A percentile compares a stretch with the other conserved stretches of the same genome.
phyloP scores from a whole-genome alignment of 2,329 filamentous ascomycete species.

The Orbilia brochopaga region DNA sequence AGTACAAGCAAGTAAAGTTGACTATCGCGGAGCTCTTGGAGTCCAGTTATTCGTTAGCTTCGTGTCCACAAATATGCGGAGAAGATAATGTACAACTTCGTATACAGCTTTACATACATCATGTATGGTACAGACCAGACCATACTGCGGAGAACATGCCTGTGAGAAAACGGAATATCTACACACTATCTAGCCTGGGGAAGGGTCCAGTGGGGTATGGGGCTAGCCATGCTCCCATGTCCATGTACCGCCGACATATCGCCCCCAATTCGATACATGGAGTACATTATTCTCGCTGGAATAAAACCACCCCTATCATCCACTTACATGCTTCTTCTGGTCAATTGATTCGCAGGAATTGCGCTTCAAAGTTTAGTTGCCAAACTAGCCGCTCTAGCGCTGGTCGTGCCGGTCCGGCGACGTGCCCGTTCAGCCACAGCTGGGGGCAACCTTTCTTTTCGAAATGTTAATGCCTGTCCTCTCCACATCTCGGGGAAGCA shows the following conservation, averaged over 20 bases:
- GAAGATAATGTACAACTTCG: background rate
- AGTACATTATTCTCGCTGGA: no score
- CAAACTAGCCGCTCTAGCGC: background rate
- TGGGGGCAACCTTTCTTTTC: background rate
- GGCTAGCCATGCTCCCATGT: no score
- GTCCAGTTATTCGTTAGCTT: background rate
- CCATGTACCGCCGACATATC: no score
- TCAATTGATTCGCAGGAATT: no score
- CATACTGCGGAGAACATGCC: background rate
- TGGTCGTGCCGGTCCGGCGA: slow-evolving; percentile 7
- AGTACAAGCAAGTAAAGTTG: background rate
- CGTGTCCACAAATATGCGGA: slow-evolving; percentile 4
- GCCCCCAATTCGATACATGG: no score
- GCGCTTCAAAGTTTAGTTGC: background rate
- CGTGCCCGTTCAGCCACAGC: slow-evolving; percentile 8
- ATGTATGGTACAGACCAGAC: background rate
- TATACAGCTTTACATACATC: background rate
- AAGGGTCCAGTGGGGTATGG: no score
- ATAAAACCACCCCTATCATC: no score
- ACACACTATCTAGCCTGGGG: no score
- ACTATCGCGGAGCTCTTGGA: slow-evolving; percentile 1
- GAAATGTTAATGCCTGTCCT: background rate
- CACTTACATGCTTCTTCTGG: no score
- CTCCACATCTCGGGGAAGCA: no score
- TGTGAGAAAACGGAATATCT: no score